Evolutionary conservation across 2,329 filamentous ascomycete species (phyloP).

Genomic region (Trichoderma oligosporum): DNA sequence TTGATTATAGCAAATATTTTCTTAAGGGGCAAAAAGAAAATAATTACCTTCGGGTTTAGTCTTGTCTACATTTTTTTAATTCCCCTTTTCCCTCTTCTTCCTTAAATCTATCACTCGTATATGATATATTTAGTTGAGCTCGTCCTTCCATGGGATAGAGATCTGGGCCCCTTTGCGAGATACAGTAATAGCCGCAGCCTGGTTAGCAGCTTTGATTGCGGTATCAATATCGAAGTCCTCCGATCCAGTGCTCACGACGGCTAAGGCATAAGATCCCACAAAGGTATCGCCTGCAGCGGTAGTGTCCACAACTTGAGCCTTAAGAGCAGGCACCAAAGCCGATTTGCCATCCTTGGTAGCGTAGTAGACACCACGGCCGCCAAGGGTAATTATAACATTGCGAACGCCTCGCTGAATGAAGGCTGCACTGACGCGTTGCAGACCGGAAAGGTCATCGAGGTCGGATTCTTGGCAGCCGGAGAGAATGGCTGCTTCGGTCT

Average conservation of each 20-base stretch:
- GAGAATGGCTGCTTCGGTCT: slow-evolving; percentile 79
- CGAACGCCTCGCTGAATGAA: slow-evolving; percentile 69
- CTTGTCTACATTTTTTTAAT: slow-evolving; percentile 20
- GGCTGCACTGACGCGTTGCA: slow-evolving; percentile 47
- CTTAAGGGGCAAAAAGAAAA: not conserved
- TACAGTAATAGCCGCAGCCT: slow-evolving; percentile 41
- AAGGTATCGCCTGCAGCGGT: slow-evolving; percentile 95
- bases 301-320: slow-evolving; percentile 80
- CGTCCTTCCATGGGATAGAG: slow-evolving; percentile 45
- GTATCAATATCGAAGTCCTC: slow-evolving; percentile 51
- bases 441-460: slow-evolving; percentile 44
- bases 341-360: slow-evolving; percentile 42
- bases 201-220: slow-evolving; percentile 53
- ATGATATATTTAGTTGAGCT: slow-evolving; percentile 33
- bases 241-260: slow-evolving; percentile 52
- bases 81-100: slow-evolving; percentile 3
- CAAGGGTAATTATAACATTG: slow-evolving; percentile 81
- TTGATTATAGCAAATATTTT: not conserved
- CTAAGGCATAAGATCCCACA: slow-evolving; percentile 79
- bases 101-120: slow-evolving; percentile 9
- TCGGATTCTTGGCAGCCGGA: slow-evolving; percentile 51
- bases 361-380: slow-evolving; percentile 72
- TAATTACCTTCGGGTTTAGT: not conserved
- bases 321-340: slow-evolving; percentile 58
- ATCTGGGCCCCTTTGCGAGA: slow-evolving; percentile 41